Conservation (phyloP, 305 asterid species). For the Salvia sclarea region DNA sequence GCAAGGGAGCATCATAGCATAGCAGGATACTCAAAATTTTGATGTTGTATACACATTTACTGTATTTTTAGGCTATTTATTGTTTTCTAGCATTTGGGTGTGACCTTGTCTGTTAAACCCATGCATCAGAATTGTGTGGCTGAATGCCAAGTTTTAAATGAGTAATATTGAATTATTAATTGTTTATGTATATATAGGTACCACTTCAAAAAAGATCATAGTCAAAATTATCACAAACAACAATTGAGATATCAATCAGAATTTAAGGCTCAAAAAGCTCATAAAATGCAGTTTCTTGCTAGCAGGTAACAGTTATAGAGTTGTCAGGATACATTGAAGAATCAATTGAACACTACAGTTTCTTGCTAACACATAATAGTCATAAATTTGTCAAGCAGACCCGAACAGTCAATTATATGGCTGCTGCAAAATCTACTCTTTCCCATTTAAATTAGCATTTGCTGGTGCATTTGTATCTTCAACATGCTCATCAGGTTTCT, state of each 20-base stretch:
- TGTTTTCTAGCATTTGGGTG: not conserved
- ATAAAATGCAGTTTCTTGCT: not conserved
- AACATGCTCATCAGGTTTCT: conserved; percentile 15
- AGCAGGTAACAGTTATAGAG: not conserved
- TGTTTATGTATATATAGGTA: no score
- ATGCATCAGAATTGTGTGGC: not conserved
- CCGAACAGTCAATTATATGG: not conserved
- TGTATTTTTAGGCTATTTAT: not conserved
- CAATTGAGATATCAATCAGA: not conserved
- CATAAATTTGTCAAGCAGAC: not conserved
- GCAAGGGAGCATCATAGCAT: conserved; percentile 15
- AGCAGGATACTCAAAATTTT: not conserved
- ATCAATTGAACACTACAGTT: not conserved
- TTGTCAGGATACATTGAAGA: not conserved
- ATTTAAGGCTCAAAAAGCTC: not conserved
- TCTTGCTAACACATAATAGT: not conserved
- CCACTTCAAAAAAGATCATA: not conserved
- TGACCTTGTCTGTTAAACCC: not conserved
- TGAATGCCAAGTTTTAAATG: not conserved
- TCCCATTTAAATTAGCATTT: conserved; percentile 13
- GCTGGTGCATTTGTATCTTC: conserved; percentile 27
- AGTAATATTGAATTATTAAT: no score
- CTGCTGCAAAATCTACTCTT: not conserved
- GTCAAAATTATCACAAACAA: not conserved
- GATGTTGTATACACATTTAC: not conserved